A percentile compares a stretch with the other conserved stretches of the same genome.
These are phyloP conservation scores for Colletotrichum eleusines DNA, from an alignment of 2,329 filamentous ascomycete species.

Conservation along the genomic window DNA sequence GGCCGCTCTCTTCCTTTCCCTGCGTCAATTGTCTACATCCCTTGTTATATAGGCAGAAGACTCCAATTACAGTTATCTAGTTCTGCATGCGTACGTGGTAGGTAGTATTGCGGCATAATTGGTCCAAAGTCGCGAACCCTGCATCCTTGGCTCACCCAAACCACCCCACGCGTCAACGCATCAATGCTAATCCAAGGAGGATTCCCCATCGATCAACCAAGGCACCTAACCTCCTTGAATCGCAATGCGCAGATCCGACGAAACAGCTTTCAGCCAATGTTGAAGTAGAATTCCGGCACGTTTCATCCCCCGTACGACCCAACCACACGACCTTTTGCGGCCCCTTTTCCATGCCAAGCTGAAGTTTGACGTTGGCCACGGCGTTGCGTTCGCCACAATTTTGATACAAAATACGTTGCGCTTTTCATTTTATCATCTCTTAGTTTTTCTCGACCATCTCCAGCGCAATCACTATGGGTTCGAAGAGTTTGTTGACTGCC, in stretches of 20 bases:
- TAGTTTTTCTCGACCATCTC: neutral
- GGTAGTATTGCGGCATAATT: slow-evolving; percentile 5
- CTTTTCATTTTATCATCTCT: neutral
- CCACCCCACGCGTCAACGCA: slow-evolving; percentile 1
- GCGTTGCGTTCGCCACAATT: neutral
- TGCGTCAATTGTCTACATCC: neutral
- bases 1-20: neutral
- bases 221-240: neutral
- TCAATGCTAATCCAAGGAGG: no score
- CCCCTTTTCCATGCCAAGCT: neutral
- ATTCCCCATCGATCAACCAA: no score
- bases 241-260: neutral
- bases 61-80: neutral
- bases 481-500: neutral
- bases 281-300: neutral
- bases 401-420: slow-evolving; percentile 6
- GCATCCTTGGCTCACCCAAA: slow-evolving; percentile 11
- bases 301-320: neutral
- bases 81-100: slow-evolving; percentile 10
- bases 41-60: neutral
- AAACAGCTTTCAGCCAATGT: slow-evolving; percentile 4
- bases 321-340: neutral
- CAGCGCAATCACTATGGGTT: neutral
- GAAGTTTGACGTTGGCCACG: neutral
- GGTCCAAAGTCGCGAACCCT: slow-evolving; percentile 1